These are phyloP conservation scores for Quercus robur DNA, from an alignment of 306 rosid species.

Conservation along the genomic window DNA sequence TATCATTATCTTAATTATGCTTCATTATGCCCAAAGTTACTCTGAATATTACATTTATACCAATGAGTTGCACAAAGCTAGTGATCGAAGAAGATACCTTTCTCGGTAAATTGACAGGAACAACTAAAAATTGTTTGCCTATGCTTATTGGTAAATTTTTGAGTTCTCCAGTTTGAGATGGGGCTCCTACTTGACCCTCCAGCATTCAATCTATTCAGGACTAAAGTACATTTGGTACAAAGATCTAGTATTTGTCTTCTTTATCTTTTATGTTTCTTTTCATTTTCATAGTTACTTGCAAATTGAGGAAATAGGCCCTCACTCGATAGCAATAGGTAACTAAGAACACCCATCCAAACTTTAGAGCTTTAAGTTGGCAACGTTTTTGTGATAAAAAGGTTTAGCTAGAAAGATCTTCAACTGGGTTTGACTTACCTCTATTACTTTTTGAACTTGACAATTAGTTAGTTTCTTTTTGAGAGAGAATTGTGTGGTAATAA, in stretches of 20 bases:
- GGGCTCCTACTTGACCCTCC: background rate
- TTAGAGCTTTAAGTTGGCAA: too few relatives aligned
- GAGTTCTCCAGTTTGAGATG: background rate
- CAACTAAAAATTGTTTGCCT: background rate
- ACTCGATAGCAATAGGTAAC: background rate
- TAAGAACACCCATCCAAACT: too few relatives aligned
- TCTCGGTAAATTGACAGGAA: too few relatives aligned
- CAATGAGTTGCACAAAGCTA: background rate
- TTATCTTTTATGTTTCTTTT: background rate
- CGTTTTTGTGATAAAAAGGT: too few relatives aligned
- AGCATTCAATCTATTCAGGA: background rate
- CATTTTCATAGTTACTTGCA: background rate
- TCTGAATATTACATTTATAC: background rate
- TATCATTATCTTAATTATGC: background rate
- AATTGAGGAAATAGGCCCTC: background rate
- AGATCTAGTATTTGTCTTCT: background rate
- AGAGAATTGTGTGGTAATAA: too few relatives aligned
- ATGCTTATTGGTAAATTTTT: background rate
- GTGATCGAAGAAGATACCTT: background rate
- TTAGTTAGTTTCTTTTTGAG: too few relatives aligned
- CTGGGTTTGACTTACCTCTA: too few relatives aligned
- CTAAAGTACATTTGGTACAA: background rate
- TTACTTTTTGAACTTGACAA: too few relatives aligned
- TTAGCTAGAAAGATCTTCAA: too few relatives aligned
- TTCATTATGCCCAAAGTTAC: background rate